Evolutionary conservation across 768 basidiomycete species (phyloP).

Genomic region (Collybia sordida): DNA sequence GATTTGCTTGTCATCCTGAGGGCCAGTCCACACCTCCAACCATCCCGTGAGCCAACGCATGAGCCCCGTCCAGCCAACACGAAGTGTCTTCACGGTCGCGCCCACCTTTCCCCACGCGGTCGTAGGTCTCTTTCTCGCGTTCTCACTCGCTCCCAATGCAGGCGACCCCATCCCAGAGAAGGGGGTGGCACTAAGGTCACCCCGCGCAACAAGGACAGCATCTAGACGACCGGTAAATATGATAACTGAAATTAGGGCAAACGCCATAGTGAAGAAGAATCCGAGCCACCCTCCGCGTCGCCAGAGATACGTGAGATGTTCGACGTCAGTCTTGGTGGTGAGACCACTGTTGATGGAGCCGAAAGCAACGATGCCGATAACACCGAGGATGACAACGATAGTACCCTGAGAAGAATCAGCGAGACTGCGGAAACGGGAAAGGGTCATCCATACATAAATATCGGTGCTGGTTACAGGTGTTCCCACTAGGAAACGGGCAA

Average conservation of each 20-base stretch:
- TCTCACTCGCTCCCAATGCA: background rate
- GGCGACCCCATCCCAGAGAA: constrained; percentile 33
- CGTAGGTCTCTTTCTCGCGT: background rate
- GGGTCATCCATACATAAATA: constrained; percentile 58
- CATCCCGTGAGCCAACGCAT: constrained; percentile 58
- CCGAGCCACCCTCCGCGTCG: constrained; percentile 85
- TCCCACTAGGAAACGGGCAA: constrained; percentile 86
- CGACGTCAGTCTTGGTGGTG: constrained; percentile 67
- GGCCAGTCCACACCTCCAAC: constrained; percentile 73
- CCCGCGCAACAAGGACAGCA: constrained; percentile 65
- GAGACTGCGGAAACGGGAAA: background rate
- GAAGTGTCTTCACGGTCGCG: constrained; percentile 26
- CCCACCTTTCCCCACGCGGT: background rate
- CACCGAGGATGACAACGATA: constrained; percentile 77
- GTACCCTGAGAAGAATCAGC: constrained; percentile 57
- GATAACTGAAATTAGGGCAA: constrained; percentile 64
- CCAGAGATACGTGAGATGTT: constrained; percentile 83
- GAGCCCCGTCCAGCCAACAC: constrained; percentile 39
- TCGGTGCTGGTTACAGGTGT: constrained; percentile 83
- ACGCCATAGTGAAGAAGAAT: constrained; percentile 81
- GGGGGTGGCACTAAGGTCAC: constrained; percentile 65
- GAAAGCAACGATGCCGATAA: constrained; percentile 86
- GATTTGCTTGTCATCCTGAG: constrained; percentile 81
- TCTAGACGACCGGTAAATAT: constrained; percentile 74
- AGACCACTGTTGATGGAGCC: constrained; percentile 84